Conservation (phyloP, 257 asterid species). For the Thymus mandschuricus region DNA sequence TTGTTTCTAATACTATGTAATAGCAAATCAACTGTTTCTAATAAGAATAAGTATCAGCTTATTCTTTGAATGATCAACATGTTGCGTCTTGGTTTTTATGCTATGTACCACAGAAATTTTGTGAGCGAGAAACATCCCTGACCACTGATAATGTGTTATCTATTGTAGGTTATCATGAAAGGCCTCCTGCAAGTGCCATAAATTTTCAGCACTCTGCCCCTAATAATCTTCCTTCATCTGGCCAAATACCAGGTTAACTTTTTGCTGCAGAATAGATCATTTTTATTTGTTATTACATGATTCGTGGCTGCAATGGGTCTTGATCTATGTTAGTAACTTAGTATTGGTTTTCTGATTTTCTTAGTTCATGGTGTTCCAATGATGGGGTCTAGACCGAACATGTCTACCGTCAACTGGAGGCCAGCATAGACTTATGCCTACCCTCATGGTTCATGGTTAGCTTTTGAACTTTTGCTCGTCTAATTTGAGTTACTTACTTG, state of each 20-base stretch:
- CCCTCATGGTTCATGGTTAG: constrained; percentile 31
- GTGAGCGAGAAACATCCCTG: constrained; percentile 8
- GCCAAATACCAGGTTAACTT: constrained; percentile 42
- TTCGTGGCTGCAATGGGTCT: not conserved
- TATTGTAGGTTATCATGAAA: constrained; percentile 47
- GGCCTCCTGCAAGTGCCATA: constrained; percentile 40
- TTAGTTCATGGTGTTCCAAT: constrained; percentile 46
- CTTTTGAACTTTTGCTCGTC: constrained; percentile 11
- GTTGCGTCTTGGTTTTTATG: constrained; percentile 10
- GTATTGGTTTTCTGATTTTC: constrained; percentile 20
- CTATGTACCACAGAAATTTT: not conserved
- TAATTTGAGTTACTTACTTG: not conserved
- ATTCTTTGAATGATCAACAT: constrained; percentile 15
- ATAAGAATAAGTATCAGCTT: not conserved
- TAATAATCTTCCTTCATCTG: constrained; percentile 34
- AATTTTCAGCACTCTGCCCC: constrained; percentile 43
- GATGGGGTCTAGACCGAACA: constrained; percentile 45
- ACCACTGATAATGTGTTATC: constrained; percentile 21
- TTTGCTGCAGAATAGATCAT: constrained; percentile 22
- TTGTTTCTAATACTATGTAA: not conserved
- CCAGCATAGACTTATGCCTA: constrained; percentile 35
- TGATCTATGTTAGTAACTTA: not conserved
- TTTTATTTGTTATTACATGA: constrained; percentile 2
- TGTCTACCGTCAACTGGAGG: constrained; percentile 45
- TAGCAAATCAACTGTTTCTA: not conserved